phyloP scores from a whole-genome alignment of 1,284 basidiomycete genomes.

The Trametes versicolor region DNA sequence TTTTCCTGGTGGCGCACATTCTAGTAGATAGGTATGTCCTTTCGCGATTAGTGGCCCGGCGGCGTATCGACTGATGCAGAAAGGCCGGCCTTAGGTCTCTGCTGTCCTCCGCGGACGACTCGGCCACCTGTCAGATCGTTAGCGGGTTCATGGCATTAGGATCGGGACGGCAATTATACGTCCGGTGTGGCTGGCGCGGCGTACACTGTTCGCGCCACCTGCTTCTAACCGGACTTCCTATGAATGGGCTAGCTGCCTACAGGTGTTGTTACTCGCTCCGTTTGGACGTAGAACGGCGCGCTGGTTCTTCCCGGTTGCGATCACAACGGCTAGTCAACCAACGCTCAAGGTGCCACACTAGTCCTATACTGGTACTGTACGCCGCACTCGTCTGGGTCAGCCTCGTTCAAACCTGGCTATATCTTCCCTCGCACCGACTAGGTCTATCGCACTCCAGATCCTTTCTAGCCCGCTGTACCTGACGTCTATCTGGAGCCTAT shows the following conservation, averaged over 20 bases:
- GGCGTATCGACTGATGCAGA: neutral
- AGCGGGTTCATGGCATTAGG: neutral
- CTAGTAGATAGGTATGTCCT: too few relatives aligned
- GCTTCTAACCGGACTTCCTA: neutral
- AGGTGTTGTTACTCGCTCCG: neutral
- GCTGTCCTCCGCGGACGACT: neutral
- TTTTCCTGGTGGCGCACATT: too few relatives aligned
- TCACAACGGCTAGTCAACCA: neutral
- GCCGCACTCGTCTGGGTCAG: conserved; percentile 1
- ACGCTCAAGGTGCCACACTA: neutral
- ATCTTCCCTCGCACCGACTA: neutral
- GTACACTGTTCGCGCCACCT: neutral
- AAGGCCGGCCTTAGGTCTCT: neutral
- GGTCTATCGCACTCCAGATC: neutral
- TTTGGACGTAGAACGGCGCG: too few relatives aligned
- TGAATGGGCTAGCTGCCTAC: neutral
- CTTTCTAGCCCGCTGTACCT: neutral
- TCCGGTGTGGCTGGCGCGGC: neutral
- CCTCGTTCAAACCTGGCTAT: neutral
- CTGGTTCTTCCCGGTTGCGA: neutral
- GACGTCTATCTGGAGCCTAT: neutral
- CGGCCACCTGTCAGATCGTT: neutral
- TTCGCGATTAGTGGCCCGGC: neutral
- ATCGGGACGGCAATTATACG: neutral
- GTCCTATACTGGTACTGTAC: neutral